These are phyloP conservation scores for Hypoxylon cercidicola DNA, from an alignment of 495 filamentous ascomycete species.

Conservation along the genomic window DNA sequence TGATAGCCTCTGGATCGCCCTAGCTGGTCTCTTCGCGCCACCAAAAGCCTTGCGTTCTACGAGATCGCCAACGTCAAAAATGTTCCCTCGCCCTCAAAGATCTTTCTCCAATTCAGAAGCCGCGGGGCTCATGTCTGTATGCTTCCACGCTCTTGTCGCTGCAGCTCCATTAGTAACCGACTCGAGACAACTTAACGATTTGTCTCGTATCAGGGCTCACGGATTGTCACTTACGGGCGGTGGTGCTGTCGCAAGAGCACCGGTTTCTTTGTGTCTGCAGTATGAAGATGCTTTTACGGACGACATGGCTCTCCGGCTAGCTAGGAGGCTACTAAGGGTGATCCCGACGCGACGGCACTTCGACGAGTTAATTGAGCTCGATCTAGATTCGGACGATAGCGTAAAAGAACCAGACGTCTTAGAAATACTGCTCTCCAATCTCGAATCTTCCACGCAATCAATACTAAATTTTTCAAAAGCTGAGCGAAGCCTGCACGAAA, in stretches of 20 bases:
- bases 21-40: constrained; percentile 73
- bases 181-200: constrained; percentile 55
- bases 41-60: constrained; percentile 64
- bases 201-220: constrained; percentile 64
- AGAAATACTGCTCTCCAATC: constrained; percentile 57
- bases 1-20: constrained; percentile 79
- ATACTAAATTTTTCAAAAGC: constrained; percentile 57
- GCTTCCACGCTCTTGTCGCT: constrained; percentile 63
- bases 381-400: constrained; percentile 40
- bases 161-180: constrained; percentile 60
- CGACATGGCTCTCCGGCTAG: constrained; percentile 61
- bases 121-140: constrained; percentile 62
- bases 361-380: constrained; percentile 53
- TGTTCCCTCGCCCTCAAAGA: constrained; percentile 50
- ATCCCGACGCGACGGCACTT: constrained; percentile 60
- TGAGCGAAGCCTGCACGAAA: constrained; percentile 60
- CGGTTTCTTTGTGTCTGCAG: constrained; percentile 58
- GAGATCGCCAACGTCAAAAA: constrained; percentile 53
- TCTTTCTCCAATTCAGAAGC: constrained; percentile 56
- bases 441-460: constrained; percentile 55
- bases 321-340: constrained; percentile 60
- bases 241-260: constrained; percentile 50
- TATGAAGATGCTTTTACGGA: constrained; percentile 67
- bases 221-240: constrained; percentile 51
- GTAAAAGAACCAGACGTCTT: constrained; percentile 55